Evolutionary conservation across 139 green algal species (phyloP).

Genomic region (Pleodorina starrii): DNA sequence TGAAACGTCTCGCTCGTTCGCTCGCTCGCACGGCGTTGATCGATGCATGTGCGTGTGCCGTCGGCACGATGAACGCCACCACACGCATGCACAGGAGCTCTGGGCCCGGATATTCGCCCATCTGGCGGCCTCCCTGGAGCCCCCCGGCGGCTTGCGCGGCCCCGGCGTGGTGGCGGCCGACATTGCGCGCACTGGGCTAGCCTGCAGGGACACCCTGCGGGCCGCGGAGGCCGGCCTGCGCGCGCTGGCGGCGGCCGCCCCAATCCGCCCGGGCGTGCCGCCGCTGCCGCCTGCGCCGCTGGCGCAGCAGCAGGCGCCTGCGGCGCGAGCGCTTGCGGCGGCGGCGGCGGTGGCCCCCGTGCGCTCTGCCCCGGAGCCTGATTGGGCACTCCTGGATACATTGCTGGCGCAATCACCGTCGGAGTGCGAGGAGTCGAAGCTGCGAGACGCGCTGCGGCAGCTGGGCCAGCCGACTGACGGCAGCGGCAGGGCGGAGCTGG

Average conservation of each 20-base stretch:
- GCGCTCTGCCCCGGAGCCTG: neutral
- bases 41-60: too few relatives aligned
- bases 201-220: neutral
- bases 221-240: neutral
- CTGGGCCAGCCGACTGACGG: neutral
- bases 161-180: constrained; percentile 27
- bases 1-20: too few relatives aligned
- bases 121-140: constrained; percentile 28
- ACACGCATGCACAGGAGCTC: constrained; percentile 13
- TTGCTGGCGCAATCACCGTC: neutral
- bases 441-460: neutral
- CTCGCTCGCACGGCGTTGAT: too few relatives aligned
- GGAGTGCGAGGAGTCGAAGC: neutral
- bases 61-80: too few relatives aligned
- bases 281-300: neutral
- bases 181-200: neutral
- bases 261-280: neutral
- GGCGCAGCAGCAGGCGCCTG: neutral
- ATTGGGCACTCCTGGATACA: neutral
- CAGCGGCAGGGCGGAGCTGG: neutral
- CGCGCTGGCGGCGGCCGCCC: neutral
- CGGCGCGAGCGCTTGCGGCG: too few relatives aligned
- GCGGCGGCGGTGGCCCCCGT: too few relatives aligned
- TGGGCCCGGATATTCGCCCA: neutral
- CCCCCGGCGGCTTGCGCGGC: neutral